phyloP scores from a whole-genome alignment of 2,329 filamentous ascomycete species.

The Fusarium sp. region DNA sequence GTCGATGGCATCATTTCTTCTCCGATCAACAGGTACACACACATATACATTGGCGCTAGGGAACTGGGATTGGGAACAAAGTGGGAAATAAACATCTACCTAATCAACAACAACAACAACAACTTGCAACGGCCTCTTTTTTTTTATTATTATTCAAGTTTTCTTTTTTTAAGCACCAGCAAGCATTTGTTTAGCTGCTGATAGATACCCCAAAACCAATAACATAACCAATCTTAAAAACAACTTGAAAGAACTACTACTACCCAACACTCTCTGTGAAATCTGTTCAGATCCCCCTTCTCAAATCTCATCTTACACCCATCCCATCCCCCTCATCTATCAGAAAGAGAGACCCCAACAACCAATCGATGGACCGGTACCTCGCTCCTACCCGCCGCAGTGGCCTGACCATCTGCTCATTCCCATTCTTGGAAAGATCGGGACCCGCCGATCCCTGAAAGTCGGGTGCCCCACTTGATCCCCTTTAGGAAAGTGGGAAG shows the following conservation, averaged over 20 bases:
- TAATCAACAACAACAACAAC: not conserved
- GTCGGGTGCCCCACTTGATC: not conserved
- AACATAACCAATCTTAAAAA: not conserved
- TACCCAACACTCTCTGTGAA: not conserved
- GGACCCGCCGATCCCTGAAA: slow-evolving; percentile 28
- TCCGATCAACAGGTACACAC: not conserved
- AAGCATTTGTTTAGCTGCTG: not conserved
- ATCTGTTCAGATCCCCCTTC: not conserved
- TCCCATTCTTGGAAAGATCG: slow-evolving; percentile 20
- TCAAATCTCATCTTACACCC: slow-evolving; percentile 13
- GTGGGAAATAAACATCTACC: not conserved
- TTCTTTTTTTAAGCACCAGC: slow-evolving; percentile 13
- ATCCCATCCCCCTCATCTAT: not conserved
- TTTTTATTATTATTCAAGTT: not conserved
- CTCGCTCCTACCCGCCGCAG: slow-evolving; percentile 3
- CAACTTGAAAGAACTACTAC: not conserved
- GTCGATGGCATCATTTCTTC: not conserved
- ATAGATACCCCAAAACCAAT: slow-evolving; percentile 37
- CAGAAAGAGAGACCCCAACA: not conserved
- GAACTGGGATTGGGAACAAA: not conserved
- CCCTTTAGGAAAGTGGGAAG: slow-evolving; percentile 8
- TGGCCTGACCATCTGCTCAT: slow-evolving; percentile 44
- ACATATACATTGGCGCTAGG: not conserved
- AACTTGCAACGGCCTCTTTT: not conserved
- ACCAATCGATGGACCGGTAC: not conserved